Evolutionary conservation across 192 early-diverging fungal species (phyloP).

Genomic region (Obelidium mucronatum): DNA sequence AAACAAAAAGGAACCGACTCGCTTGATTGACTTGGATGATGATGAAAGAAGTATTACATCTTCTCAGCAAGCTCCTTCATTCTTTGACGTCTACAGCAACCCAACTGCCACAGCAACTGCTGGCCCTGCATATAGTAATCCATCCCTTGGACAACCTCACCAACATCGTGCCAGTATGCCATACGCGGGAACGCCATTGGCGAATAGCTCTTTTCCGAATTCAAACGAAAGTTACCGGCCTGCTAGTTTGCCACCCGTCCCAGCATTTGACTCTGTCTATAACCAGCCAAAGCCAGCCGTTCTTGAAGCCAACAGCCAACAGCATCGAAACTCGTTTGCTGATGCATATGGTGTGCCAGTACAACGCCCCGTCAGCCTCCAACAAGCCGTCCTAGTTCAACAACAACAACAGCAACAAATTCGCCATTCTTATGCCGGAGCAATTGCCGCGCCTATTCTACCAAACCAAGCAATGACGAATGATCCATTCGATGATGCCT

Average conservation of each 20-base stretch:
- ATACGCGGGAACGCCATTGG: too few relatives aligned
- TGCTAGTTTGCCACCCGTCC: too few relatives aligned
- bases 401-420: background rate
- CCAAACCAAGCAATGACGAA: too few relatives aligned
- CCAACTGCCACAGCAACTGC: background rate
- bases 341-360: background rate
- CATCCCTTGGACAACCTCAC: too few relatives aligned
- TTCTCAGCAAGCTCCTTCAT: background rate
- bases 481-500: background rate
- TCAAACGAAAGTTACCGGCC: too few relatives aligned
- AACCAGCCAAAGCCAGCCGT: too few relatives aligned
- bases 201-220: too few relatives aligned
- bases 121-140: too few relatives aligned
- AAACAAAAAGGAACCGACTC: background rate
- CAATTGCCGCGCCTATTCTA: too few relatives aligned
- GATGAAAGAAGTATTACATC: background rate
- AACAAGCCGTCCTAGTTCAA: background rate
- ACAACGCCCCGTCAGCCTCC: background rate
- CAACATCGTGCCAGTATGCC: too few relatives aligned
- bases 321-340: background rate
- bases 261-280: too few relatives aligned
- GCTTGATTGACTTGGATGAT: background rate
- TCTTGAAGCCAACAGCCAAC: background rate
- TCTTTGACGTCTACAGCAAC: background rate
- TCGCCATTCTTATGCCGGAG: background rate